Conservation (phyloP, 768 basidiomycete species). For the Wakefieldia striispora region DNA sequence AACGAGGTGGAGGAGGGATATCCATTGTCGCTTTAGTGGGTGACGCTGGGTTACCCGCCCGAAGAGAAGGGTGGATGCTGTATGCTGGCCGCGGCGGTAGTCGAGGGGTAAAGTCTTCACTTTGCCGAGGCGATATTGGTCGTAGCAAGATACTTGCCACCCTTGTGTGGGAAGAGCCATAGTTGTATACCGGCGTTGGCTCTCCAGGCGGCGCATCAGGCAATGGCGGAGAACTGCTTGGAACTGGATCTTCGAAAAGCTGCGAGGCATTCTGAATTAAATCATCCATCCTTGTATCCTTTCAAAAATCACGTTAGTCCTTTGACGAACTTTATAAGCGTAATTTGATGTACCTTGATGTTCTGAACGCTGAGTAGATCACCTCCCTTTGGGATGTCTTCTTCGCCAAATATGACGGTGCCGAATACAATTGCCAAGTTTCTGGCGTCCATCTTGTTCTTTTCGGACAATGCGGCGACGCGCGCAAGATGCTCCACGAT, state of each 20-base stretch:
- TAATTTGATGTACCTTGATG: constrained; percentile 55
- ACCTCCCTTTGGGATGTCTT: constrained; percentile 76
- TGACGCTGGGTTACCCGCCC: constrained; percentile 45
- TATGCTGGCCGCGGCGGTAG: constrained; percentile 65
- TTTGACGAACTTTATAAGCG: constrained; percentile 34
- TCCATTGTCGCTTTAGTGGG: constrained; percentile 43
- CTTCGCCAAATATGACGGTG: constrained; percentile 87
- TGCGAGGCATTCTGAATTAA: constrained; percentile 67
- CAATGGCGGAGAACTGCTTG: constrained; percentile 60
- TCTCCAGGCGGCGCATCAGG: constrained; percentile 73
- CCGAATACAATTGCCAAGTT: constrained; percentile 92
- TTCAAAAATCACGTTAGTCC: constrained; percentile 3
- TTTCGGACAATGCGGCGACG: constrained; percentile 60
- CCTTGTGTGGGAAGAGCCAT: constrained; percentile 73
- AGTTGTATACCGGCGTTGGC: constrained; percentile 51
- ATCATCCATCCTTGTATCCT: constrained; percentile 83
- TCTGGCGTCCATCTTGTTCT: constrained; percentile 93
- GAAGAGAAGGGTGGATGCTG: constrained; percentile 78
- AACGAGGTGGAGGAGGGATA: constrained; percentile 28
- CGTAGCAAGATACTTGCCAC: constrained; percentile 46
- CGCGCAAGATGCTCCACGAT: constrained; percentile 80
- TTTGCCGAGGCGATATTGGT: constrained; percentile 23
- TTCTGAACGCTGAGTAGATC: constrained; percentile 76
- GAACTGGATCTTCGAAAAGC: constrained; percentile 60
- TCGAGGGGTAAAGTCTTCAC: constrained; percentile 71